A percentile compares a stretch with the other conserved stretches of the same genome.
These are phyloP conservation scores for Neurospora sp. DNA, from an alignment of 2,329 filamentous ascomycete genomes.

Conservation along the genomic window DNA sequence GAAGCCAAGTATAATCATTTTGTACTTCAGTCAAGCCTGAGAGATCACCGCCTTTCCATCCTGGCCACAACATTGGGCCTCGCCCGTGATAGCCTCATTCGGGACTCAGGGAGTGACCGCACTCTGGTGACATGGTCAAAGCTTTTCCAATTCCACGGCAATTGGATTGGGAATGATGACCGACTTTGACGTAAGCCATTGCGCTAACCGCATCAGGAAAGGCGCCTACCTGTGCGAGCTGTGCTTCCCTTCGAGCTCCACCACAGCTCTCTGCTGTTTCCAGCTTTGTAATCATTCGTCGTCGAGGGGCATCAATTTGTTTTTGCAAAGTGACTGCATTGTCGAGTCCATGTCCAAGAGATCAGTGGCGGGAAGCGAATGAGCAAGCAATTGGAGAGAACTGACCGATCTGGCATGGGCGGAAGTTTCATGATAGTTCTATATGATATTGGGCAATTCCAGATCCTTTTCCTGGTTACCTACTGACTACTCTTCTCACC, in stretches of 20 bases:
- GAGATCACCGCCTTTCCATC: not conserved
- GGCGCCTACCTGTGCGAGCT: not conserved
- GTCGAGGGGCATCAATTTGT: not conserved
- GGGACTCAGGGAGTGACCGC: not conserved
- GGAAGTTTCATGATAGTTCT: constrained; percentile 15
- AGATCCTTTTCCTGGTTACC: not conserved
- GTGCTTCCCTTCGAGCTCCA: not conserved
- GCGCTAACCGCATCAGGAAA: constrained; percentile 5
- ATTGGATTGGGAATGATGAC: constrained; percentile 6
- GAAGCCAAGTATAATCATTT: not conserved
- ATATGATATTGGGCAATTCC: constrained; percentile 1
- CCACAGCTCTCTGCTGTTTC: not conserved
- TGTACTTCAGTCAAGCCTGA: not conserved
- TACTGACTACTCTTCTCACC: not conserved
- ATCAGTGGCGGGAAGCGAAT: constrained; percentile 18
- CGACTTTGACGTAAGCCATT: constrained; percentile 11
- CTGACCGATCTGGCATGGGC: not conserved
- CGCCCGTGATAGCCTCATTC: not conserved
- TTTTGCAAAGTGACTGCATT: not conserved
- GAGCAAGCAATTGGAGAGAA: constrained; percentile 26
- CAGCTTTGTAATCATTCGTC: not conserved
- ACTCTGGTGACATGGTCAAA: not conserved
- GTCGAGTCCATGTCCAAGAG: not conserved
- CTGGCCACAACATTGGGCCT: not conserved
- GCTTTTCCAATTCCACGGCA: not conserved